Evolutionary conservation across 306 rosid species (phyloP).

Genomic region (Cicer pinnatifidum): DNA sequence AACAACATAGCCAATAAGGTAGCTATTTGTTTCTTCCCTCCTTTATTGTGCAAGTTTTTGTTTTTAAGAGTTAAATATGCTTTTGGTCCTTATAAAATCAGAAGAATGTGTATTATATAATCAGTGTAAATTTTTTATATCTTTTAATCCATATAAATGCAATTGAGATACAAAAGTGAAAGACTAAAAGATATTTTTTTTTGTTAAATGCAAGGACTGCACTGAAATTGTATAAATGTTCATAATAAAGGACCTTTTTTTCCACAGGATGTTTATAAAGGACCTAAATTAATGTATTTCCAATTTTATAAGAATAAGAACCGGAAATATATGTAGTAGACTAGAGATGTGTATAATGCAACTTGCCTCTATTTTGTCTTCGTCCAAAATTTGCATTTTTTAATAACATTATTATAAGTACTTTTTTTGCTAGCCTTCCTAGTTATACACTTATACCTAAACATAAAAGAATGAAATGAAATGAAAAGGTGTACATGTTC

Average conservation of each 20-base stretch:
- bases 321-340: not conserved
- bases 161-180: not conserved
- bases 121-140: too few species aligned
- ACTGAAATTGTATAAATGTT: not conserved
- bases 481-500: not conserved
- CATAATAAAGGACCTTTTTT: not conserved
- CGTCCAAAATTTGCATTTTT: not conserved
- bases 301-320: not conserved
- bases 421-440: not conserved
- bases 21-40: conserved; percentile 37
- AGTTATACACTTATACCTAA: not conserved
- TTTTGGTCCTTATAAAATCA: not conserved
- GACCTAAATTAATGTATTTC: not conserved
- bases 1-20: conserved; percentile 99
- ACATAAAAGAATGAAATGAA: not conserved
- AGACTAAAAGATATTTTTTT: not conserved
- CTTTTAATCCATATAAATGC: too few species aligned
- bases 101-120: not conserved
- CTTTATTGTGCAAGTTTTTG: not conserved
- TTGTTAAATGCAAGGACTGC: not conserved
- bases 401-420: not conserved
- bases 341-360: not conserved
- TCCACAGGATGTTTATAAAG: not conserved
- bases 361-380: not conserved
- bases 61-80: not conserved